Evolutionary conservation across 106 monocot species (phyloP), one percentile per base, ranked within the genome.

Genomic region (Acorus calamus): DNA sequence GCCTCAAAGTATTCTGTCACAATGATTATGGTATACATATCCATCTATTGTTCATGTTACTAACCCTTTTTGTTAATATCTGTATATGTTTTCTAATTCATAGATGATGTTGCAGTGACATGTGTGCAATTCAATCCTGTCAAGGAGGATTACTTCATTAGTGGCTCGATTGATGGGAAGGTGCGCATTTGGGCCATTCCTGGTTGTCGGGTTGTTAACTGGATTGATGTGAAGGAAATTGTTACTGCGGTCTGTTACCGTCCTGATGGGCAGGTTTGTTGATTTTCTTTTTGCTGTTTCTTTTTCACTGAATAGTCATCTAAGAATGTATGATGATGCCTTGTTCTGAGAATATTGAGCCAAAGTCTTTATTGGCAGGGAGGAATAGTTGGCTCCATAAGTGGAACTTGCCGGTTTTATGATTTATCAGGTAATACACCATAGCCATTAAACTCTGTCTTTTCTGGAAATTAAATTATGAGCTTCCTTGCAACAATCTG

Each of bases 151-250:
- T 76, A 76, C 57, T 88, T 88, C 62, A 57, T 84, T 11, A 88
- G 84, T 73, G 83, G 88, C 28, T 88, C 81, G 1, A 88, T 88
- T 48, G 88, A 88, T 71, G 88, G 84, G 13, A 88, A 81, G 78
- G 43, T 78, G 50, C 80, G 84, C 51, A 74, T 81, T 44, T 88
- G 84, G 84, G 64, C 69, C 11, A 76, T 84, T 44, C 41, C 55
- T 48, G 49, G 49, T 49, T 71, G 72, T 43, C 75, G 73, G 12
- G 88, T 88, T 66, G 73, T 78, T 14, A 76, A 81, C 72, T 88
- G 88, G 88, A 70, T 52, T 53, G 81, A 81, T 76, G 56, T 70
- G 41, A 84, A 67, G n/a, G 81, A 88, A 44, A 88, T 88, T 42
- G 56, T 84, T 43, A 84, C 84, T 52, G 84, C 84, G 56, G 81